These are phyloP conservation scores for Penicillium italicum DNA, from an alignment of 2,329 filamentous ascomycete genomes.

Conservation along the genomic window DNA sequence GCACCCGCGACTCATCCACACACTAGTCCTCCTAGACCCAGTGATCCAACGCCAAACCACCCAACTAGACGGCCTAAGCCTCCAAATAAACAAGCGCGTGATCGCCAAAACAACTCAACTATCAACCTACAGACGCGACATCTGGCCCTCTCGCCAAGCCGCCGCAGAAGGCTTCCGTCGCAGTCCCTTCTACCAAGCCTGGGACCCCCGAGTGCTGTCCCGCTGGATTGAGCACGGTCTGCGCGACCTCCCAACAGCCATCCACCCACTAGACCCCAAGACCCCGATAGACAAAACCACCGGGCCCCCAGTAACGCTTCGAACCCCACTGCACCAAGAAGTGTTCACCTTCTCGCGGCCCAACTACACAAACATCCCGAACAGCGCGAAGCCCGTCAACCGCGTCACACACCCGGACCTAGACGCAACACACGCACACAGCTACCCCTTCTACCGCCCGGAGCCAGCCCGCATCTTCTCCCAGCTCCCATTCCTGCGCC, in stretches of 20 bases:
- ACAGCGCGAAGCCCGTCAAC: constrained; percentile 36
- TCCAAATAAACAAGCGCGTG: constrained; percentile 20
- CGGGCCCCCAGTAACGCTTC: constrained; percentile 59
- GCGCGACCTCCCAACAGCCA: constrained; percentile 65
- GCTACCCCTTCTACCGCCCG: constrained; percentile 45
- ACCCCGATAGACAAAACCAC: constrained; percentile 6
- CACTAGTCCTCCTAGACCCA: constrained; percentile 77
- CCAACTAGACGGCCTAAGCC: constrained; percentile 30
- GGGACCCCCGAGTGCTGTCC: constrained; percentile 77
- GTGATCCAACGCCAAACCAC: constrained; percentile 60
- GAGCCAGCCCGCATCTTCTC: constrained; percentile 40
- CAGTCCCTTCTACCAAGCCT: constrained; percentile 72
- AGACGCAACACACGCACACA: constrained; percentile 28
- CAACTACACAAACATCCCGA: constrained; percentile 58
- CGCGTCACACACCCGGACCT: constrained; percentile 47
- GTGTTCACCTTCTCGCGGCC: constrained; percentile 55
- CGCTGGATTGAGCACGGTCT: constrained; percentile 70
- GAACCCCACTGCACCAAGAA: constrained; percentile 84
- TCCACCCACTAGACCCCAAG: constrained; percentile 30
- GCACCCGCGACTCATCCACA: constrained; percentile 75
- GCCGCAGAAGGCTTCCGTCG: constrained; percentile 65
- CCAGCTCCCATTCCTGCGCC: constrained; percentile 43
- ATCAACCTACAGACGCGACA: constrained; percentile 70
- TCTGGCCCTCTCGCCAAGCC: constrained; percentile 72
- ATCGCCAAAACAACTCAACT: constrained; percentile 45